These are phyloP conservation scores for Thielaviopsis punctulata DNA, from an alignment of 2,329 filamentous ascomycete genomes.

Conservation along the genomic window DNA sequence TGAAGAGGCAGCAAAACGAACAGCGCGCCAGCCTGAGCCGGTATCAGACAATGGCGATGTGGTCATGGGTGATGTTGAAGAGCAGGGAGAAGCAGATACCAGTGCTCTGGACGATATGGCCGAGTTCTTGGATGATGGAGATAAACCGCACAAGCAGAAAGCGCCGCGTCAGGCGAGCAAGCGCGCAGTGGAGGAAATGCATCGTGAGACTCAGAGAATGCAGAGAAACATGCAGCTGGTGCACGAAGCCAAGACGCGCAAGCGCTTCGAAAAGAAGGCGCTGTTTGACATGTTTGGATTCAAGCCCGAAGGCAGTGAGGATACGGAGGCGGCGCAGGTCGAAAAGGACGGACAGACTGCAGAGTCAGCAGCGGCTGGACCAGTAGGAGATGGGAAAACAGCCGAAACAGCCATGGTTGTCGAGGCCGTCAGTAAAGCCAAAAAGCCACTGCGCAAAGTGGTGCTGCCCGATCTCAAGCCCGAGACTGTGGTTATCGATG, in stretches of 20 bases:
- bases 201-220: conserved; percentile 82
- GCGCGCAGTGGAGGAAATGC: conserved; percentile 89
- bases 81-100: no score
- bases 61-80: conserved; percentile 23
- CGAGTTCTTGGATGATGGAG: conserved; percentile 3
- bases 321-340: conserved; percentile 13
- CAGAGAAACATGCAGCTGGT: conserved; percentile 78
- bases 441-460: conserved; percentile 14
- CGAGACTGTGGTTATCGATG: conserved; percentile 21
- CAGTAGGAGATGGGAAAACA: background rate
- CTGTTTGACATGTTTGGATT: conserved; percentile 77
- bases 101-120: conserved; percentile 35
- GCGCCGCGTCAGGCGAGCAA: conserved; percentile 72
- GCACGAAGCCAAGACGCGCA: conserved; percentile 78
- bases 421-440: conserved; percentile 14
- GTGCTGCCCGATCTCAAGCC: conserved; percentile 17
- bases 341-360: conserved; percentile 2
- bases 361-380: no score
- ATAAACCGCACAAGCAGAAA: conserved; percentile 43
- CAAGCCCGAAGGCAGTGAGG: conserved; percentile 25
- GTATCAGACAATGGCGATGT: conserved; percentile 24
- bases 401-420: conserved; percentile 15
- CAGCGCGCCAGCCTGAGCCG: conserved; percentile 24
- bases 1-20: conserved; percentile 25
- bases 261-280: conserved; percentile 70